Evolutionary conservation across 2,329 filamentous ascomycete genomes (phyloP).

Genomic region (Arachnomyces sp.): DNA sequence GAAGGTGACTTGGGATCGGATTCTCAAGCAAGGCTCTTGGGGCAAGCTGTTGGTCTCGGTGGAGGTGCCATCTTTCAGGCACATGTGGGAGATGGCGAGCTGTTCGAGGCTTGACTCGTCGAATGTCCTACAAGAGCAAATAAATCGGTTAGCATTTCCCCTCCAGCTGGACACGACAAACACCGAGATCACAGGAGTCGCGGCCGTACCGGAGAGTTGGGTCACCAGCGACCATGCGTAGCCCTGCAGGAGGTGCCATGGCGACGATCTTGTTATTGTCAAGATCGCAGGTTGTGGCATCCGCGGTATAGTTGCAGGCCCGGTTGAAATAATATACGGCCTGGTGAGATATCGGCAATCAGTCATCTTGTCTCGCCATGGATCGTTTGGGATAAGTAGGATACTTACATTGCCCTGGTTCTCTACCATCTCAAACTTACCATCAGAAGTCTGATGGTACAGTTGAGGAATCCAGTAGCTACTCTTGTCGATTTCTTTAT

Average conservation of each 20-base stretch:
- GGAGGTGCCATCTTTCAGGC: conserved; percentile 42
- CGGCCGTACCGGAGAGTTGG: conserved; percentile 11
- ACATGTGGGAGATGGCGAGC: conserved; percentile 50
- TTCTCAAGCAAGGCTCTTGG: conserved; percentile 30
- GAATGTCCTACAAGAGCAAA: background rate
- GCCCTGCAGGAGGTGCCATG: conserved; percentile 15
- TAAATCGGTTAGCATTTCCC: background rate
- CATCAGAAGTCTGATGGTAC: conserved; percentile 44
- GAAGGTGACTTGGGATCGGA: conserved; percentile 30
- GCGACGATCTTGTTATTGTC: background rate
- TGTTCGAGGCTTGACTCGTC: conserved; percentile 5
- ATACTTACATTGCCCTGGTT: conserved; percentile 13
- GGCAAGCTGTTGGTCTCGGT: conserved; percentile 55
- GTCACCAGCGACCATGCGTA: conserved; percentile 18
- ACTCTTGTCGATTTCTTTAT: conserved; percentile 58
- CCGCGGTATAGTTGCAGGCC: conserved; percentile 14
- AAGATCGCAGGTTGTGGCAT: conserved; percentile 8
- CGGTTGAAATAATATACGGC: conserved; percentile 17
- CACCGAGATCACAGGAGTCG: background rate
- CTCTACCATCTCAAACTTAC: conserved; percentile 14
- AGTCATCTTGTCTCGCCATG: background rate
- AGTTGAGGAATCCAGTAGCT: conserved; percentile 71
- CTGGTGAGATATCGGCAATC: conserved; percentile 3
- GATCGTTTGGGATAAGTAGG: background rate
- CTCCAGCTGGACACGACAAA: no score